Conservation (phyloP, 495 filamentous ascomycete genomes). For the Symbiotaphrina buchneri region DNA sequence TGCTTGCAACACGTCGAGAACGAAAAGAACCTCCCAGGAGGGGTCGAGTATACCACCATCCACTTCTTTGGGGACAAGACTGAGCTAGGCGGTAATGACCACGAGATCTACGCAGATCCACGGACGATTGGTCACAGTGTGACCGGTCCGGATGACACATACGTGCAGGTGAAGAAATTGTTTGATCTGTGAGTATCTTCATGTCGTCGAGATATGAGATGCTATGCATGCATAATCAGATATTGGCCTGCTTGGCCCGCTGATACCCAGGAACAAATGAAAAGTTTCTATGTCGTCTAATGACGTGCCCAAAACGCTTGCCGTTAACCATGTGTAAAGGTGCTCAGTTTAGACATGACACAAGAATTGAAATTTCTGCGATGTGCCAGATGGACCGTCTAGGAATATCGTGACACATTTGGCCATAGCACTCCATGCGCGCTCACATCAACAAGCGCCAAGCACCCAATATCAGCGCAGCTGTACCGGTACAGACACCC, state of each 20-base stretch:
- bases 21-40: slow-evolving; percentile 45
- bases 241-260: not conserved
- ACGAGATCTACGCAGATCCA: slow-evolving; percentile 68
- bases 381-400: too few relatives aligned
- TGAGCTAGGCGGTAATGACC: slow-evolving; percentile 73
- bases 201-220: too few relatives aligned
- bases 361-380: too few relatives aligned
- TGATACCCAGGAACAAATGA: too few relatives aligned
- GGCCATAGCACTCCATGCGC: too few relatives aligned
- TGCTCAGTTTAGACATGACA: too few relatives aligned
- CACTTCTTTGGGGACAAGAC: slow-evolving; percentile 99
- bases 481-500: slow-evolving; percentile 87
- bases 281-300: too few relatives aligned
- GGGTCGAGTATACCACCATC: slow-evolving; percentile 59
- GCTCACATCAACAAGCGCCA: slow-evolving; percentile 59
- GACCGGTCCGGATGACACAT: slow-evolving; percentile 58
- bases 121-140: slow-evolving; percentile 73
- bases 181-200: slow-evolving; percentile 37
- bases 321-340: too few relatives aligned
- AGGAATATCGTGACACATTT: too few relatives aligned
- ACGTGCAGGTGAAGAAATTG: slow-evolving; percentile 47
- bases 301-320: too few relatives aligned
- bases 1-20: slow-evolving; percentile 70
- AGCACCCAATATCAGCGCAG: slow-evolving; percentile 82
- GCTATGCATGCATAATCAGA: too few relatives aligned